Base-by-base conservation (phyloP, 1,139 yeast species). In the Hyphopichia buzzinii region DNA sequence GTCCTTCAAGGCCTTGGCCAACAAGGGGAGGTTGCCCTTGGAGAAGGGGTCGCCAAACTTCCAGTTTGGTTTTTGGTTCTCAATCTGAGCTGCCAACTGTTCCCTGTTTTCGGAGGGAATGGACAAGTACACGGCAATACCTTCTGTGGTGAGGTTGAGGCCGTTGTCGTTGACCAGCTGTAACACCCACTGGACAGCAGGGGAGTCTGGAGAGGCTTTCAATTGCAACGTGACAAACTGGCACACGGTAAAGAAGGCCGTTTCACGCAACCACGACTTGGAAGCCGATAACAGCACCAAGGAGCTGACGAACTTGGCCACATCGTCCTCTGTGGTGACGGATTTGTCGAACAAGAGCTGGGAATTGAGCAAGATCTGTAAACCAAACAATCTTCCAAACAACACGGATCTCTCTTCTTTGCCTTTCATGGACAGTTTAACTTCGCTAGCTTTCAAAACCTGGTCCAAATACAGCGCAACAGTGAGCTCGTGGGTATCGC, bases 211-310 rank as follows among this genome's bases (percentile, higher is more conserved):
- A 12, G 39, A 34, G 19, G 48, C 28, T 19, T 36, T 22, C 17
- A 23, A 23, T 4, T 28, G 29, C 25, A 28, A 39, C 16, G 40
- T 39, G 8, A 70, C 48, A 34, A 84, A 70, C 37, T 77, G 81
- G 46, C 77, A 78, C 34, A 90, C 65, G 1, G 95, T 82, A 52
- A 73, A 85, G 46, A 86, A 69, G 30, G 89, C 74, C 4, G 95
- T 79, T 59, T 90, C 97, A 41, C 95, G 68, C 31, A 90, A 74
- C 97, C 97, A 90, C 3, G 88, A 75, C 57, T 90, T 90, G 23
- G 64, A 49, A 19, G 67, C 57, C 0, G 95, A 76, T 40, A 90
- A 65, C 17, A 74, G 77, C n/a, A 86, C 57, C 28, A 85, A 53
- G 25, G 66, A 57, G 5, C 67, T 62, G 19, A 75, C 62, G 42